Base-by-base conservation (phyloP, 805 yeast species). In the Brettanomyces anomalus region DNA sequence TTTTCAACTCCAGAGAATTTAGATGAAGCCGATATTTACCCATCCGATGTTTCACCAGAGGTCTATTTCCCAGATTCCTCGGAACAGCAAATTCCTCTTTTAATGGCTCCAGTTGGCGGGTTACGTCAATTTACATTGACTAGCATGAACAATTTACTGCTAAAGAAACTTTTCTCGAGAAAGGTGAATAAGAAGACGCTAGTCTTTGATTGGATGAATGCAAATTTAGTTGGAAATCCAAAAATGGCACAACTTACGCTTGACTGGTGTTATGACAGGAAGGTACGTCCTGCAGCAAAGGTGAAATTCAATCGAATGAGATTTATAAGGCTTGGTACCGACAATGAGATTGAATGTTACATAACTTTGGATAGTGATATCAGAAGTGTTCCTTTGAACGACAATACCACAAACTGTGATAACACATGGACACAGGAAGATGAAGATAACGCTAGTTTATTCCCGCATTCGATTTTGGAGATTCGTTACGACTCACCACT, bases 391-490 rank as follows among this genome's bases (percentile, higher is more conserved):
- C 44, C 48, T 33, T 37, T 50, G 15, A 32, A 42, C 16, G 10
- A 24, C 10, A 37, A 49, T 3, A 32, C 43, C 2, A 34, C 41
- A 10, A 39, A 46, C 35, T 33, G 36, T 15, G 18, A 24, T 18
- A 42, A 35, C 14, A 17, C 40, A 4, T 49, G 54, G 51, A 33
- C 40, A 2, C 41, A 46, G 8, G 31, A 34, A 15, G 55, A 53
- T 26, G 45, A 49, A 13, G n/a, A 33, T 3, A 18, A 34, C 6
- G 3, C 45, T 2, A 43, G 36, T 2, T 11, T 24, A 1, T 74
- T 76, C 51, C 79, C 81, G 3, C 71, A 73, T 50, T 66, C 76
- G 0, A 62, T 74, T 0, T 56, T 78, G 26, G 74, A 72, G 43
- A 54, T 79, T 18, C 57, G 73, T 17, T 74, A 74, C 62, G 67